phyloP scores from a whole-genome alignment of 768 basidiomycete genomes.

The Suillus lakei region DNA sequence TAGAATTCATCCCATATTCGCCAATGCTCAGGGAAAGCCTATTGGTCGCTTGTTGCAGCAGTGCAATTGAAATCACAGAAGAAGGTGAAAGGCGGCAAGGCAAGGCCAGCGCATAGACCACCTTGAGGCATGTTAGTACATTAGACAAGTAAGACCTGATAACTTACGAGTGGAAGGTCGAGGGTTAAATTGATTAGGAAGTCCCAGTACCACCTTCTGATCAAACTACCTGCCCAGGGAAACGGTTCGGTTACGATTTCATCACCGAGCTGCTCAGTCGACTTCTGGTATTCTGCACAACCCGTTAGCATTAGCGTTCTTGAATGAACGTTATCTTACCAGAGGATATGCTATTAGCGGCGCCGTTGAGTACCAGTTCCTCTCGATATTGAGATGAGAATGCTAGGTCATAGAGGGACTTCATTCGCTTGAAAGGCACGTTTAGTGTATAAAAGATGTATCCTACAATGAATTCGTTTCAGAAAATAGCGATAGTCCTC shows the following conservation, averaged over 20 bases:
- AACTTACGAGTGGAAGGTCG: slow-evolving; percentile 41
- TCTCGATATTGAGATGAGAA: slow-evolving; percentile 41
- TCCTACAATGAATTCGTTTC: slow-evolving; percentile 26
- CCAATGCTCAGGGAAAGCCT: slow-evolving; percentile 22
- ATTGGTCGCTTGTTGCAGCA: slow-evolving; percentile 38
- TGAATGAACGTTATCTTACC: slow-evolving; percentile 25
- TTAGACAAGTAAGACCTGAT: neutral
- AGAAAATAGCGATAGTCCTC: neutral
- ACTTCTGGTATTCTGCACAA: slow-evolving; percentile 40
- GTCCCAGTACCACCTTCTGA: slow-evolving; percentile 43
- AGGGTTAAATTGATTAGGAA: slow-evolving; percentile 31
- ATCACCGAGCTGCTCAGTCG: slow-evolving; percentile 36
- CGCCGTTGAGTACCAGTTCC: slow-evolving; percentile 43
- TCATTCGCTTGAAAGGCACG: slow-evolving; percentile 41
- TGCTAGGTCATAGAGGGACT: slow-evolving; percentile 42
- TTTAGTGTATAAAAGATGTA: slow-evolving; percentile 47
- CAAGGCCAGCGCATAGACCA: slow-evolving; percentile 25
- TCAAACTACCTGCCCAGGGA: slow-evolving; percentile 20
- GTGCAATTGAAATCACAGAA: slow-evolving; percentile 36
- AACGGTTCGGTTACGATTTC: slow-evolving; percentile 33
- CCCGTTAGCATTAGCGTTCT: neutral
- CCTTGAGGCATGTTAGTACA: slow-evolving; percentile 21
- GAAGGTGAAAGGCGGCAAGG: slow-evolving; percentile 31
- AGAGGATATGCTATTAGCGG: slow-evolving; percentile 30
- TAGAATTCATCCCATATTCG: slow-evolving; percentile 11